Conservation (phyloP, 768 basidiomycete species). For the Russula sp. region DNA sequence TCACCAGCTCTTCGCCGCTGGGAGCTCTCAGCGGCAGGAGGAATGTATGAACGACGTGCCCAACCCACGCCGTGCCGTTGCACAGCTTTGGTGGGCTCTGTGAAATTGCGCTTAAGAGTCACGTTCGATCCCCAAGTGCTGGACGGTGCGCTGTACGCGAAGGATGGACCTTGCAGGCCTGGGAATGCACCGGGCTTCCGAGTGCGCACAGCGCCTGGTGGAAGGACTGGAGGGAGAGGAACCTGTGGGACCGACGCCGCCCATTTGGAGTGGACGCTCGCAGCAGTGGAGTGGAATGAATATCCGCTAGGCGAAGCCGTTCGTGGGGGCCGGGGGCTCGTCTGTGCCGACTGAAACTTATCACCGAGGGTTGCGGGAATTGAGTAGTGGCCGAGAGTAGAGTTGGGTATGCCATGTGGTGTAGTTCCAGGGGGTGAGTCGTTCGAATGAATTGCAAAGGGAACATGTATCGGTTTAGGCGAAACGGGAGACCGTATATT, state of each 20-base stretch:
- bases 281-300: slow-evolving; percentile 9
- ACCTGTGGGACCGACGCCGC: background rate
- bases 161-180: background rate
- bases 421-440: background rate
- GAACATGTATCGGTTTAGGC: no score
- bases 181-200: background rate
- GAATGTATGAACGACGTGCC: background rate
- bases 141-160: background rate
- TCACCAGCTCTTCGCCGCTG: background rate
- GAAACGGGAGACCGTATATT: no score
- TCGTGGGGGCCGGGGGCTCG: background rate
- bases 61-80: background rate
- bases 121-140: background rate
- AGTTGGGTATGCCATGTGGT: background rate
- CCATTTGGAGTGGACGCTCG: slow-evolving; percentile 17
- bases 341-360: background rate
- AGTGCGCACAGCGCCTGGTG: background rate
- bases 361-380: background rate
- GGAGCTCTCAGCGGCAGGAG: background rate
- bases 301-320: background rate
- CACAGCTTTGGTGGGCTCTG: background rate
- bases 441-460: background rate
- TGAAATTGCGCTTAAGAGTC: background rate
- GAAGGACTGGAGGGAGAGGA: background rate
- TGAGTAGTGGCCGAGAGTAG: background rate